These are phyloP conservation scores for Emydomyces testavorans DNA, from an alignment of 2,329 filamentous ascomycete genomes.

Conservation along the genomic window DNA sequence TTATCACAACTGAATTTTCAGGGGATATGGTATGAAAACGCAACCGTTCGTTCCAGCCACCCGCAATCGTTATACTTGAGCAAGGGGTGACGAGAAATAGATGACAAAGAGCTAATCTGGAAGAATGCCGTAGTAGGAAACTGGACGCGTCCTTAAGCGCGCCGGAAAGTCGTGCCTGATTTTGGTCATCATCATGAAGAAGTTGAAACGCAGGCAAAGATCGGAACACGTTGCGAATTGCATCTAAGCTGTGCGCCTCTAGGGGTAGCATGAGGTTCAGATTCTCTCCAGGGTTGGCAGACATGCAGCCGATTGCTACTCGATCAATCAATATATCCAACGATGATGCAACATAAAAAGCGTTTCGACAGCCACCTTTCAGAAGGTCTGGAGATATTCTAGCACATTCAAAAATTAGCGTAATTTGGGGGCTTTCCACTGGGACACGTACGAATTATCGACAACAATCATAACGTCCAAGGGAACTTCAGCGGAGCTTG, in stretches of 20 bases:
- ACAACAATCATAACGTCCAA: constrained; percentile 29
- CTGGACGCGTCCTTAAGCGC: constrained; percentile 21
- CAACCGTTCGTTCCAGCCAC: constrained; percentile 20
- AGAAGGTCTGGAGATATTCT: constrained; percentile 16
- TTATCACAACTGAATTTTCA: constrained; percentile 18
- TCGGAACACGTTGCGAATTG: constrained; percentile 17
- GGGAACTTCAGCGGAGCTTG: constrained; percentile 19
- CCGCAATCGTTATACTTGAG: constrained; percentile 16
- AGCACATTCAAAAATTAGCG: constrained; percentile 7
- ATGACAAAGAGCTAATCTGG: constrained; percentile 24
- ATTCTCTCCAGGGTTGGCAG: constrained; percentile 15
- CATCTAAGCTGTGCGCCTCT: constrained; percentile 19
- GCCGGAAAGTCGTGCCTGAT: constrained; percentile 13
- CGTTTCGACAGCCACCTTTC: constrained; percentile 19
- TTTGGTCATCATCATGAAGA: constrained; percentile 8
- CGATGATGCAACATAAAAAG: constrained; percentile 20
- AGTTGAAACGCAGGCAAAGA: constrained; percentile 17
- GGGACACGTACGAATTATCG: constrained; percentile 25
- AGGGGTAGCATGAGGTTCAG: constrained; percentile 23
- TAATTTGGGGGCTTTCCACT: constrained; percentile 13
- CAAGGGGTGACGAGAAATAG: constrained; percentile 26
- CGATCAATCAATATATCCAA: constrained; percentile 20
- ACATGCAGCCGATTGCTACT: constrained; percentile 22
- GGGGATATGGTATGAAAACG: constrained; percentile 28
- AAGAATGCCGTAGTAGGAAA: constrained; percentile 19